Conservation (phyloP, 306 rosid species). For the Fragaria ananassa region DNA sequence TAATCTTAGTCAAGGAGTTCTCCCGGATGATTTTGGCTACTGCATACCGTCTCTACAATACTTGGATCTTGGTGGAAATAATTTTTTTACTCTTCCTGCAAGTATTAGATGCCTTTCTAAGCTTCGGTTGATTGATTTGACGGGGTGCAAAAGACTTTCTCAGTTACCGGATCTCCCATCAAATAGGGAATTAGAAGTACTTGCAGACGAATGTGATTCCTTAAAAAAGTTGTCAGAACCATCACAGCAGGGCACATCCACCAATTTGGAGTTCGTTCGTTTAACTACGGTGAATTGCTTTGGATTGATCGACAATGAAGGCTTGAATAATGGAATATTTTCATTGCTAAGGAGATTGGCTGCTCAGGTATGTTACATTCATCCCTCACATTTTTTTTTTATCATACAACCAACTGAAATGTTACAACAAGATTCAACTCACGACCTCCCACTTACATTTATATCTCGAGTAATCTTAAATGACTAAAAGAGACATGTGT, state of each 20-base stretch:
- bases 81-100: conserved; percentile 8
- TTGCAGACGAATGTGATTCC: not conserved
- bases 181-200: accelerated
- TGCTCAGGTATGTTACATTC: not conserved
- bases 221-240: not conserved
- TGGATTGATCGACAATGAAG: not conserved
- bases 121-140: not conserved
- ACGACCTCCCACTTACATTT: too few relatives aligned
- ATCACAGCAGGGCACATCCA: not conserved
- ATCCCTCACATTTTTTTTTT: not conserved
- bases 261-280: accelerated
- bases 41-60: not conserved
- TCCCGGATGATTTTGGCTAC: conserved; percentile 3
- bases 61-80: conserved; percentile 2
- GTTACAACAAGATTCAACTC: too few relatives aligned
- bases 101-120: conserved; percentile 13
- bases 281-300: not conserved
- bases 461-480: too few relatives aligned
- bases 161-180: conserved; percentile 11
- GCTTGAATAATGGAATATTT: not conserved
- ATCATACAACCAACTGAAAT: too few relatives aligned
- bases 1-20: conserved; percentile 2
- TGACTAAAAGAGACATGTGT: too few relatives aligned
- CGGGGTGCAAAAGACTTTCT: not conserved
- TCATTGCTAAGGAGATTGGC: not conserved